Evolutionary conservation across 1,284 basidiomycete genomes (phyloP), one percentile per base, ranked within the genome.

Genomic region (Ceratobasidium sp.): DNA sequence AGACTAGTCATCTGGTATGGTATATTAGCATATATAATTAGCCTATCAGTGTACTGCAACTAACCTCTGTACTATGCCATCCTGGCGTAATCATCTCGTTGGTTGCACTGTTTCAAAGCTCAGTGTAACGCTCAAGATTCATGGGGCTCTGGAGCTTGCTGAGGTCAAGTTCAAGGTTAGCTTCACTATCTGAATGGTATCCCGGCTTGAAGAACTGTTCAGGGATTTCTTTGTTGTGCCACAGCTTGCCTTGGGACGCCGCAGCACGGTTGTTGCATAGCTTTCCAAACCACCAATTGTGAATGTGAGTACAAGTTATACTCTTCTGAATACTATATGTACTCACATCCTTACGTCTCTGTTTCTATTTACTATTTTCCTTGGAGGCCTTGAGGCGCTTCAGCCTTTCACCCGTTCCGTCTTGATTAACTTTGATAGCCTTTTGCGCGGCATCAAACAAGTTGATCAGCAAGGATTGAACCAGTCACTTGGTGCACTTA

Each of bases 171-270:
- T 28, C 39, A 20, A 28, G 61, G 61, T 64, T n/a, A 39, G 26
- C 18, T n/a, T 64, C 61, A 40, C 61, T 40, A 39, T 64, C 61
- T 33, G 61, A 64, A 28, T 64, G 61, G 20, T 33, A 64, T n/a
- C 12, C 61, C 6, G 61, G 28, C 33, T 20, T 20, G 39, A 64
- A 64, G 28, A 64, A 64, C 18, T 28, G 23, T 20, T 33, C 28
- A 13, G 61, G 61, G 10, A 64, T 64, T 9, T 26, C 28, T 40
- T 40, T 64, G 26, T 28, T 28, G 15, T 64, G n/a, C 61, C 61
- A 64, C 18, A 39, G 26, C 10, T 28, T 7, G 28, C 39, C 39
- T 12, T 39, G 10, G 23, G 61, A 26, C 26, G 39, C 39, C 15
- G 6, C 10, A 7, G 7, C 6, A 9, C 61, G 28, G 12, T 33